Conservation (phyloP, 202 grass and related monocot species). For the Elaeis oleifera region DNA sequence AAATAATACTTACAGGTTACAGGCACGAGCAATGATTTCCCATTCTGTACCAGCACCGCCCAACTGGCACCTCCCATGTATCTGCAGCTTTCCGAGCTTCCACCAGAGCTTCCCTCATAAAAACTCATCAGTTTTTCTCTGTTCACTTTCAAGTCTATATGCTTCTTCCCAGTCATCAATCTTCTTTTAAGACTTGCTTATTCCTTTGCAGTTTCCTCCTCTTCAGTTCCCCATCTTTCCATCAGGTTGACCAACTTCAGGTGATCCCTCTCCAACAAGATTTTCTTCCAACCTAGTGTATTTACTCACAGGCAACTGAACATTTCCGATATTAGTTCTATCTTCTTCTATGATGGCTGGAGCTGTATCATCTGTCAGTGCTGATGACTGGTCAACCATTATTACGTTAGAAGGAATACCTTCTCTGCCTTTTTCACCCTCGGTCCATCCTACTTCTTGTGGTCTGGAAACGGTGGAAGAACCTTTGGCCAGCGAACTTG, state of each 20-base stretch:
- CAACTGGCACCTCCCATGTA: constrained; percentile 93
- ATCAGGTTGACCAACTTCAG: constrained; percentile 36
- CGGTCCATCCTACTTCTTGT: background rate
- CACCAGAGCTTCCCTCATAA: constrained; percentile 92
- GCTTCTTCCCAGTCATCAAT: constrained; percentile 92
- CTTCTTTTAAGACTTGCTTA: constrained; percentile 64
- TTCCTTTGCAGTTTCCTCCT: constrained; percentile 69
- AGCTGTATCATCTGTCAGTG: constrained; percentile 1
- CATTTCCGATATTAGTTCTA: no score
- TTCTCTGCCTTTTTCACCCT: background rate
- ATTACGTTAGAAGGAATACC: background rate
- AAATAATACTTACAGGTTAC: constrained; percentile 62
- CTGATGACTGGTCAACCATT: constrained; percentile 1
- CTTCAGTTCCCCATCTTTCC: constrained; percentile 40
- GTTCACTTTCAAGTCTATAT: constrained; percentile 53
- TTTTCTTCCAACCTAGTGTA: background rate
- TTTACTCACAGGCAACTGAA: background rate
- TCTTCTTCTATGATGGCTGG: constrained; percentile 3
- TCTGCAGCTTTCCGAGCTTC: constrained; percentile 93
- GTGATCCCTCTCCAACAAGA: constrained; percentile 8
- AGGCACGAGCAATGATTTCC: constrained; percentile 88
- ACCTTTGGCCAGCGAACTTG: background rate
- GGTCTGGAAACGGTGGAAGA: background rate
- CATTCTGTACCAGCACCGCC: constrained; percentile 79
- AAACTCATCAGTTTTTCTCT: constrained; percentile 72